A percentile compares a stretch with the other conserved stretches of the same genome.
Evolutionary conservation across 306 rosid genomes (phyloP).

Genomic region (Datisca glomerata): DNA sequence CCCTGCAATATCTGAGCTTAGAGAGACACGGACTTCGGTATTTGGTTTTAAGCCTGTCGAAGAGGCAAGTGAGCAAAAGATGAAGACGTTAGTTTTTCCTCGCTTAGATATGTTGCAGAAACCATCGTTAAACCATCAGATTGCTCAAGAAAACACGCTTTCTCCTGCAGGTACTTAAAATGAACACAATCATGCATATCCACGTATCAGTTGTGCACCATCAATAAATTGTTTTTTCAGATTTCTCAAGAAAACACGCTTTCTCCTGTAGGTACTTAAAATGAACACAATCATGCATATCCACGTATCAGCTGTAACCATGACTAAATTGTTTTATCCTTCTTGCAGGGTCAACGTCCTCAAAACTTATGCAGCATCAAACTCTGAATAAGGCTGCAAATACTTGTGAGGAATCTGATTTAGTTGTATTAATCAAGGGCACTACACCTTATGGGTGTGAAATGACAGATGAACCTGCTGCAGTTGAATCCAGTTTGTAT

Average conservation of each 20-base stretch:
- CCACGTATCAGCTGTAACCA: background rate
- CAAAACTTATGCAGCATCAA: slow-evolving; percentile 10
- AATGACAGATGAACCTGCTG: background rate
- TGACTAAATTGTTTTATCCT: slow-evolving; percentile 1
- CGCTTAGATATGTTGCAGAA: slow-evolving; percentile 76
- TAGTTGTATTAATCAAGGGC: too few relatives aligned
- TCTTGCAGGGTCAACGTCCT: slow-evolving; percentile 30
- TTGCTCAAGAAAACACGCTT: slow-evolving; percentile 15
- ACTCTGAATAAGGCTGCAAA: slow-evolving; percentile 7
- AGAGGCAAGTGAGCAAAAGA: slow-evolving; percentile 29
- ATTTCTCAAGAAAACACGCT: slow-evolving; percentile 18
- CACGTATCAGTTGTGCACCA: background rate
- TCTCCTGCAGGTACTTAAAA: slow-evolving; percentile 31
- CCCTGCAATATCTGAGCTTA: slow-evolving; percentile 77
- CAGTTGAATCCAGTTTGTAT: background rate
- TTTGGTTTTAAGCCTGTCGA: slow-evolving; percentile 77
- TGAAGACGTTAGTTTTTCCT: slow-evolving; percentile 79
- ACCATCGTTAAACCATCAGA: slow-evolving; percentile 21
- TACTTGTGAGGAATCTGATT: background rate
- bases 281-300: background rate
- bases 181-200: background rate
- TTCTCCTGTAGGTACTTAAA: slow-evolving; percentile 32
- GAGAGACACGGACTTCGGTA: slow-evolving; percentile 68
- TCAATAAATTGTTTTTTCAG: background rate
- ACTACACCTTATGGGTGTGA: too few relatives aligned